Percentiles rank a stretch among this genome's conserved stretches.
Conservation (phyloP, 2,329 filamentous ascomycete species). For the Apiospora marii region DNA sequence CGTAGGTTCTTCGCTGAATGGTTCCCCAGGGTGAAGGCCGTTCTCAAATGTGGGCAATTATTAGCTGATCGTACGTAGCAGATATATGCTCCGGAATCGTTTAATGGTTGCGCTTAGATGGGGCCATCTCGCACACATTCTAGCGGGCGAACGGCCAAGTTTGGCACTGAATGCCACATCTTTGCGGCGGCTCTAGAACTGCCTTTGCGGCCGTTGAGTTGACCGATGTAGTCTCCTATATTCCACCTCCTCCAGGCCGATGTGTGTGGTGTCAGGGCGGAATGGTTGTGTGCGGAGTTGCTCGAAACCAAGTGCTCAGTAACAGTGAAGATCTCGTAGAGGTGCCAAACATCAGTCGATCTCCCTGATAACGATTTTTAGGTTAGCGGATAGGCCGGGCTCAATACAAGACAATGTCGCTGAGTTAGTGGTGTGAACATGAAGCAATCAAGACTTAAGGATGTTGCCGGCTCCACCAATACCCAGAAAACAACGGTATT, state of each 20-base stretch:
- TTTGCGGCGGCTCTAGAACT: neutral
- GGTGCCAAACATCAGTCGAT: slow-evolving; percentile 41
- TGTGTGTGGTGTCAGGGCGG: slow-evolving; percentile 22
- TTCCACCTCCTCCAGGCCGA: slow-evolving; percentile 28
- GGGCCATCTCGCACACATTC: neutral
- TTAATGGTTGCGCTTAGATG: neutral
- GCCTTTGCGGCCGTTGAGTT: slow-evolving; percentile 30
- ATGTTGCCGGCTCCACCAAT: slow-evolving; percentile 51
- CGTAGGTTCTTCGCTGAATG: neutral
- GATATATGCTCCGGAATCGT: neutral
- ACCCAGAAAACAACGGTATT: slow-evolving; percentile 48
- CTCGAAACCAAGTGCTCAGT: slow-evolving; percentile 30
- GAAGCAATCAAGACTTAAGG: slow-evolving; percentile 38
- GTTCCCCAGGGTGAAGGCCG: neutral
- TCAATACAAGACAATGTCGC: neutral
- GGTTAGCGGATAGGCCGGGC: no score
- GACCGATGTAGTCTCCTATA: slow-evolving; percentile 29
- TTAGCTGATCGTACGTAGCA: neutral
- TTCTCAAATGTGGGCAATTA: neutral
- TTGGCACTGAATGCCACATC: neutral
- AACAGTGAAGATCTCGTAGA: slow-evolving; percentile 28
- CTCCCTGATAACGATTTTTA: slow-evolving; percentile 30
- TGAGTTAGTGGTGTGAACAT: neutral
- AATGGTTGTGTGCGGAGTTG: slow-evolving; percentile 22
- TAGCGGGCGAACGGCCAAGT: neutral